Evolutionary conservation across 768 basidiomycete genomes (phyloP), one percentile per base, ranked within the genome.

Genomic region (Termitomyces titanicus): DNA sequence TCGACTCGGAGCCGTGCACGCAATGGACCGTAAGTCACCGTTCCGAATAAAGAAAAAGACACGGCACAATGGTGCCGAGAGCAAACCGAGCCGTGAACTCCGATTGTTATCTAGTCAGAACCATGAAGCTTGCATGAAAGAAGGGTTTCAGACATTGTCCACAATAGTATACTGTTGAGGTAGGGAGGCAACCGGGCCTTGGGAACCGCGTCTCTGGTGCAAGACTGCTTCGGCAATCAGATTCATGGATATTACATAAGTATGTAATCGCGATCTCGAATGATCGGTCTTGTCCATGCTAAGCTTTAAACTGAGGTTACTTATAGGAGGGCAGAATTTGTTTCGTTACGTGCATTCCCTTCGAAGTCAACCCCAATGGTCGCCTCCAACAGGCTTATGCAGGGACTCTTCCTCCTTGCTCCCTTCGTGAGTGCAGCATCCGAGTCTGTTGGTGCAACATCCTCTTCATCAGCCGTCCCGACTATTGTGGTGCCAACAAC

Each of bases 381-480:
- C 33, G 40, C 52, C 56, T 48, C 53, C 29, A 33, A 25, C 40
- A 53, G 56, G 38, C 47, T 58, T 22, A 46, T 44, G 31, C 49
- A 54, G 39, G 59, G 50, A 7, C 56, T 61, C 40, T 17, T 61
- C 33, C 48, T 58, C 50, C 60, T 61, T 46, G 46, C 44, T 22
- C 56, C 59, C 25, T 48, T 54, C 20, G 57, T 58, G n/a, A 37
- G 18, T 29, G 56, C 60, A 25, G 46, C 57, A 9, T 39, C 60
- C 6, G 49, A 55, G 47, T 49, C 47, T 11, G 13, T 51, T 45
- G 11, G 47, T 20, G 47, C 34, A 37, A 44, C 48, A 2, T 45
- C 49, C 29, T 47, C 49, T 22, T 27, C 24, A 10, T 39, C 44
- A 20, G 22, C 27, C 17, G n/a, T 37, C 15, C 35, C 45, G 9